These are phyloP conservation scores for Sophora flavescens DNA, from an alignment of 306 rosid genomes.

Conservation along the genomic window DNA sequence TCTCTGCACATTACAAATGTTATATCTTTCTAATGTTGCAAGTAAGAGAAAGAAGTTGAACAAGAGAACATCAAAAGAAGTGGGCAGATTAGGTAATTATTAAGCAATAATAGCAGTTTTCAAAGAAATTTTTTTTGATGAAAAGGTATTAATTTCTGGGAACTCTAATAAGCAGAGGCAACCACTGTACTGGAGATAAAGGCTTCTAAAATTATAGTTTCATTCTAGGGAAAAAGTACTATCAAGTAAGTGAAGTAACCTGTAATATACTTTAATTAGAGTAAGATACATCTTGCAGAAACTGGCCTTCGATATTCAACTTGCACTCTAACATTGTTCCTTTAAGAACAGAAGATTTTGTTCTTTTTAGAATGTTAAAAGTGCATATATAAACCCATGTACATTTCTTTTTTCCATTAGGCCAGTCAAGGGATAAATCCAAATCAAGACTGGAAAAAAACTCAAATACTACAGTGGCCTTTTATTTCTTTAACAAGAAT, in stretches of 20 bases:
- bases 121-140: no score
- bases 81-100: neutral
- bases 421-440: slow-evolving; percentile 22
- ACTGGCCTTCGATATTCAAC: neutral
- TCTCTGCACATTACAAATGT: neutral
- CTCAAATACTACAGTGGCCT: slow-evolving; percentile 1
- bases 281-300: slow-evolving; percentile 22
- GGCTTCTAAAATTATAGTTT: slow-evolving; percentile 32
- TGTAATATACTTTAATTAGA: neutral
- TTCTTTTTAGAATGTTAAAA: slow-evolving; percentile 20
- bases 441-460: slow-evolving; percentile 27
- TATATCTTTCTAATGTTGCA: slow-evolving; percentile 14
- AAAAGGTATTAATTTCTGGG: slow-evolving; percentile 30
- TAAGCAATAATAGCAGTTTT: slow-evolving; percentile 18
- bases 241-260: slow-evolving; percentile 8
- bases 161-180: slow-evolving; percentile 28
- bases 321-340: neutral
- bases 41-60: slow-evolving; percentile 23
- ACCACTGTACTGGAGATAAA: slow-evolving; percentile 5
- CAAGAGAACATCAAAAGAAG: slow-evolving; percentile 35
- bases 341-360: neutral
- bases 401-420: slow-evolving; percentile 15
- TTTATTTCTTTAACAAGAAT: slow-evolving; percentile 12
- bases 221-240: slow-evolving; percentile 1
- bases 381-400: neutral